These are phyloP conservation scores for cucumber (Cucumis sativus) DNA, from an alignment of 306 rosid genomes.

Conservation along the genomic window Cucumber_9930_V3 NC_026661.2:19812001-19812500, in stretches of 20 bases:
- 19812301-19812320: neutral
- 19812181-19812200: conserved; percentile 5
- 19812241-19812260: neutral
- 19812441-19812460: neutral
- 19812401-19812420: neutral
- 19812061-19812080: conserved; percentile 29
- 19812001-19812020: conserved; percentile 30
- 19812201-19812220: conserved; percentile 14
- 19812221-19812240: neutral
- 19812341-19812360: no score
- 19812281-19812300: neutral
- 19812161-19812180: conserved; percentile 26
- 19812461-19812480: conserved; percentile 7
- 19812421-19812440: neutral
- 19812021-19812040: conserved; percentile 12
- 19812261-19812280: neutral
- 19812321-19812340: neutral
- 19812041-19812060: conserved; percentile 16
- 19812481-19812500: no score
- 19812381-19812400: neutral
- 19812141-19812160: conserved; percentile 17
- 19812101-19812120: conserved; percentile 6
- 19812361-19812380: neutral
- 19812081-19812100: conserved; percentile 36
- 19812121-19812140: conserved; percentile 7